Evolutionary conservation across 129 eudicot species (phyloP).

Genomic region (Flaveria bidentis): DNA sequence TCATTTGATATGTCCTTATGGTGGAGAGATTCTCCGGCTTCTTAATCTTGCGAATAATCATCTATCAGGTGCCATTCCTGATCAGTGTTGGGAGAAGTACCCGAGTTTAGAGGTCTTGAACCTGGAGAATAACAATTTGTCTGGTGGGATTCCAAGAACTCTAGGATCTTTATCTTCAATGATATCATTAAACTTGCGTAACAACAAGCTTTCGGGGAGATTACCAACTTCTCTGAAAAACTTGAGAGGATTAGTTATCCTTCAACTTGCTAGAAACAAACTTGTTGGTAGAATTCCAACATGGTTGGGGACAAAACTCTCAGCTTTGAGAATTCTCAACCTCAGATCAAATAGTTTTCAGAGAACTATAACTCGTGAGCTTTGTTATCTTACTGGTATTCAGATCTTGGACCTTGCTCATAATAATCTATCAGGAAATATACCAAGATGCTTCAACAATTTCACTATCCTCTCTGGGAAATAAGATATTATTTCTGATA

Average conservation of each 20-base stretch:
- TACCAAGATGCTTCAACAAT: constrained; percentile 29
- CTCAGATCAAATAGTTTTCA: constrained; percentile 16
- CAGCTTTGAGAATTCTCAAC: constrained; percentile 3
- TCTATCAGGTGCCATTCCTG: background rate
- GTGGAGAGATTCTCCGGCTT: background rate
- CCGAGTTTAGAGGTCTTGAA: background rate
- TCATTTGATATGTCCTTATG: constrained; percentile 31
- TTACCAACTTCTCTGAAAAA: constrained; percentile 18
- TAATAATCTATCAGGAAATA: constrained; percentile 15
- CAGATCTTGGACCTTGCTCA: constrained; percentile 12
- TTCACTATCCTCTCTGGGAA: constrained; percentile 2
- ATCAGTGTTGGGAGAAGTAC: background rate
- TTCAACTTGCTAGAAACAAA: constrained; percentile 20
- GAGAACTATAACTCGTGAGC: background rate
- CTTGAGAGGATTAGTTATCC: background rate
- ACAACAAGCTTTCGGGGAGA: constrained; percentile 15
- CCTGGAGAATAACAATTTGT: constrained; percentile 15
- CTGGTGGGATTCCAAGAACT: constrained; percentile 14
- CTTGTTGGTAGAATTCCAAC: constrained; percentile 18
- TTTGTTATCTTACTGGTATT: constrained; percentile 1
- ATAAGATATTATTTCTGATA: background rate
- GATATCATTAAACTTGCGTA: background rate
- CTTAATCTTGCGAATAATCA: constrained; percentile 38
- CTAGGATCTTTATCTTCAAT: background rate
- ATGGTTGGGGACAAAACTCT: constrained; percentile 24